A percentile compares a stretch with the other conserved stretches of the same genome.
phyloP scores from a whole-genome alignment of 2,329 filamentous ascomycete genomes.

The Chaetomiaceae sp. region DNA sequence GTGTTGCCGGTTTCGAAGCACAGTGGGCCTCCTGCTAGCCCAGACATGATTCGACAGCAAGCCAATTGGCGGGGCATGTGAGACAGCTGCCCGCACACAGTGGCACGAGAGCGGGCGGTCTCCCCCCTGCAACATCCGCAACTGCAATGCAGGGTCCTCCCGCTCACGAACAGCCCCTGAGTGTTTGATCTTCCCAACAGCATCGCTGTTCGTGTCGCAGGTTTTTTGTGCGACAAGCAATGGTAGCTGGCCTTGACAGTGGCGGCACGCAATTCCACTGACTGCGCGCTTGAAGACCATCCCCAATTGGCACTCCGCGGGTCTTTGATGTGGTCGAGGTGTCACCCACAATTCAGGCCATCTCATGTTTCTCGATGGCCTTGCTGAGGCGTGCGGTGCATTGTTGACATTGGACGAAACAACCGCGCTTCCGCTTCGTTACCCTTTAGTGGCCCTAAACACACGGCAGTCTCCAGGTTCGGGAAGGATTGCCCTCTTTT shows the following conservation, averaged over 20 bases:
- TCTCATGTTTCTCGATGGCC: not conserved
- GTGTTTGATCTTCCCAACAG: constrained; percentile 22
- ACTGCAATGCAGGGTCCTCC: constrained; percentile 9
- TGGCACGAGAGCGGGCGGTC: not conserved
- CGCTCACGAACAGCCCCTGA: constrained; percentile 6
- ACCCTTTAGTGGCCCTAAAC: not conserved
- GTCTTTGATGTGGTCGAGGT: too few species aligned
- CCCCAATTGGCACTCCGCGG: too few species aligned
- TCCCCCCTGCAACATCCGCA: not conserved
- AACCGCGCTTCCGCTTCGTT: constrained; percentile 5
- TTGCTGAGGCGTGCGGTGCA: not conserved
- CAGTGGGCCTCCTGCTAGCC: constrained; percentile 5
- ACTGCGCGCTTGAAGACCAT: constrained; percentile 3
- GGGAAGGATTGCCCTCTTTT: too few species aligned
- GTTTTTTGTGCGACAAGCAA: not conserved
- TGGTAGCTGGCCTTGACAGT: not conserved
- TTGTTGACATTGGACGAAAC: not conserved
- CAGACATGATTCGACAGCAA: constrained; percentile 13
- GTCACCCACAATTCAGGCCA: too few species aligned
- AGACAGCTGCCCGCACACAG: constrained; percentile 12
- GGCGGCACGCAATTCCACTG: not conserved
- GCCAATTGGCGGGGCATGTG: not conserved
- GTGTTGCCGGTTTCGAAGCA: constrained; percentile 19
- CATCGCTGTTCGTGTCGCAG: constrained; percentile 16
- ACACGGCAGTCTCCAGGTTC: too few species aligned